Base-by-base conservation (phyloP, 257 asterid species). In the Capsicum rhomboideum region DNA sequence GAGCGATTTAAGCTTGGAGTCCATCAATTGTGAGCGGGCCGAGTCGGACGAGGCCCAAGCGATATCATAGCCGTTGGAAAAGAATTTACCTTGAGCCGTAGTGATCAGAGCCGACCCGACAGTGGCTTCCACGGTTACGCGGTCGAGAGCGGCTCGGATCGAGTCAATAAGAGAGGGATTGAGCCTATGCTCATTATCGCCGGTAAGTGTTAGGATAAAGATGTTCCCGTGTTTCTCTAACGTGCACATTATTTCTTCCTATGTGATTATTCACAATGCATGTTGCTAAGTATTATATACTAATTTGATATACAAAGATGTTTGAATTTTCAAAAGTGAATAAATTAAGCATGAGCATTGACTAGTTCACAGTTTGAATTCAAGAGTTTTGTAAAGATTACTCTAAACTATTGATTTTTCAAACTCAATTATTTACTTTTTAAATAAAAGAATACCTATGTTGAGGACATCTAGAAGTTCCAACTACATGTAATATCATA, bases 61-160 rank as follows among this genome's bases (percentile, higher is more conserved):
- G 6, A 92, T 91, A 80, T 93, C 97, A 86, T 89, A 92, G 37
- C 96, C 97, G 63, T 90, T 93, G 87, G 93, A 92, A 91, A 90
- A 93, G 89, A 92, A 92, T 61, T 93, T 91, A 37, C 97, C 97
- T 0, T 91, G 86, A n/a, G 91, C 89, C 2, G 93, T 90, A 84
- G 96, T 93, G 92, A 93, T 88, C 53, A 93, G 93, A 80, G 89
- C 93, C 0, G 91, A 18, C 69, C 92, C 88, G 26, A 84, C 84
- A 1, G 61, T 78, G 26, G 88, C 66, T 23, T 88, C 89, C 58
- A 87, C 56, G 69, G 61, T 84, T 71, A 61, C 89, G 23, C 79
- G 92, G 42, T 28, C 29, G 44, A 92, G 91, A 11, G 91, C 91
- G 34, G 86, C 23, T 34, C 91, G 88, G 86, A 93, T 86, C 0